Evolutionary conservation across 257 asterid genomes (phyloP).

Genomic region (Lithospermum erythrorhizon): DNA sequence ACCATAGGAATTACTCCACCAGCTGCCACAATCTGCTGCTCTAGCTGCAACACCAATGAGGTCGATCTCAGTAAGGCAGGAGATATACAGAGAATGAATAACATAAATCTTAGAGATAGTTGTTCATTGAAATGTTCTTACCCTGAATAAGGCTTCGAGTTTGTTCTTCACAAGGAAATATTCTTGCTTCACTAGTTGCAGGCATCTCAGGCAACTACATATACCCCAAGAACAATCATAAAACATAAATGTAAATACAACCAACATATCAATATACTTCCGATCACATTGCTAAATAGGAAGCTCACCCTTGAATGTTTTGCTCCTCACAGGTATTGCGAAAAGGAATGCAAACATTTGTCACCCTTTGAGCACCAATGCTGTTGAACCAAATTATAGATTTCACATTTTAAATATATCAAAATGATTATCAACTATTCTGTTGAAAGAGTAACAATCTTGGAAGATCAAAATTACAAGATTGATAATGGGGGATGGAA

Average conservation of each 20-base stretch:
- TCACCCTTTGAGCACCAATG: constrained; percentile 74
- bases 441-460: too few relatives aligned
- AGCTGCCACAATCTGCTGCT: constrained; percentile 69
- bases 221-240: not conserved
- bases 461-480: too few relatives aligned
- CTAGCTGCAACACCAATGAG: constrained; percentile 36
- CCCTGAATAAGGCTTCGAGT: constrained; percentile 51
- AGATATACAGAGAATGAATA: too few relatives aligned
- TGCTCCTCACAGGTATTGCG: constrained; percentile 51
- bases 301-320: constrained; percentile 45
- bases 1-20: constrained; percentile 60
- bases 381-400: constrained; percentile 19
- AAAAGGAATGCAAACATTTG: constrained; percentile 49
- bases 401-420: not conserved
- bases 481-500: too few relatives aligned
- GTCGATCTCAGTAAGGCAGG: not conserved
- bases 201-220: constrained; percentile 53
- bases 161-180: constrained; percentile 55
- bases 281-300: not conserved
- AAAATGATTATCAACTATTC: too few relatives aligned
- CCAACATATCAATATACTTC: not conserved
- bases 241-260: too few relatives aligned
- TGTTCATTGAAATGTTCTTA: constrained; percentile 13
- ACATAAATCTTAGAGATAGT: too few relatives aligned
- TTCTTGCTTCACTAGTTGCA: constrained; percentile 62